phyloP scores from a whole-genome alignment of 2,329 filamentous ascomycete species.

The Cladophialophora bantiana region DNA sequence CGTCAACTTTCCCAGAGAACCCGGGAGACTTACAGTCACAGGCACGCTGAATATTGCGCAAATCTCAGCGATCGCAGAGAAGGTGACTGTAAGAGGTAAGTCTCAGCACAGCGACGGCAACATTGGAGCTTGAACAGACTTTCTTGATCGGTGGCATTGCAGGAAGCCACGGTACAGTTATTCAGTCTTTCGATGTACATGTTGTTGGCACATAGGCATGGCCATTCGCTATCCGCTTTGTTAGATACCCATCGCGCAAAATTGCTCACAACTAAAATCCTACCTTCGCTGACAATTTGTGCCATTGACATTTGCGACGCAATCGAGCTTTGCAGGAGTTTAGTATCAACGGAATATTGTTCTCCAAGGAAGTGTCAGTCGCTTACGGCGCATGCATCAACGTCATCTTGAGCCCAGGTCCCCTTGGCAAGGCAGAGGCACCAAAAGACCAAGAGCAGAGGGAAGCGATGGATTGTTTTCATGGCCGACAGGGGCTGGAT shows the following conservation, averaged over 20 bases:
- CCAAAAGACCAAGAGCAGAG: not conserved
- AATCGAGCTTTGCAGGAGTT: constrained; percentile 28
- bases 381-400: constrained; percentile 36
- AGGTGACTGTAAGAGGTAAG: constrained; percentile 31
- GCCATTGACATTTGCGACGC: constrained; percentile 37
- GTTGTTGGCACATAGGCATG: constrained; percentile 38
- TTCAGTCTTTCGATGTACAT: constrained; percentile 37
- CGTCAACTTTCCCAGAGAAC: not conserved
- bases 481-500: not conserved
- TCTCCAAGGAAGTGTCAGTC: not conserved
- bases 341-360: not conserved
- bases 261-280: not conserved
- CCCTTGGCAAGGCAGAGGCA: not conserved
- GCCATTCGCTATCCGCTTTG: constrained; percentile 31
- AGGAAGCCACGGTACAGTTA: constrained; percentile 34
- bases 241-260: constrained; percentile 7
- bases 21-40: constrained; percentile 17
- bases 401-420: constrained; percentile 30
- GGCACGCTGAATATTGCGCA: constrained; percentile 35
- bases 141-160: constrained; percentile 37
- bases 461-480: not conserved
- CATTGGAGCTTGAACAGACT: constrained; percentile 18
- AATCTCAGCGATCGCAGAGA: constrained; percentile 35
- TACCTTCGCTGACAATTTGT: constrained; percentile 36
- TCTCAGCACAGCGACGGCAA: not conserved